These are phyloP conservation scores for Coniophora puteana DNA, from an alignment of 1,284 basidiomycete species.

Conservation along the genomic window DNA sequence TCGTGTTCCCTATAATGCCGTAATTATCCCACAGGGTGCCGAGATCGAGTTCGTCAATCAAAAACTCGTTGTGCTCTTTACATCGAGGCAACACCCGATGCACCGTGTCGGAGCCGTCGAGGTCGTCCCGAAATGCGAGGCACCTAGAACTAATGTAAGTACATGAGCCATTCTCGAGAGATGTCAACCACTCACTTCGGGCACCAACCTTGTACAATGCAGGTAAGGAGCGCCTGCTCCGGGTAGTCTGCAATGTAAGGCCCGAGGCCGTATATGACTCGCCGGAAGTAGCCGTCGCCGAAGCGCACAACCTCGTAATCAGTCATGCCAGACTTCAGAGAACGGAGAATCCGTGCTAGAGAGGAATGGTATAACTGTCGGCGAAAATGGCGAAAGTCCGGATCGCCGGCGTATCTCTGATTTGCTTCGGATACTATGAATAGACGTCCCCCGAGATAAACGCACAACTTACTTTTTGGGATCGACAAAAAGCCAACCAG, in stretches of 20 bases:
- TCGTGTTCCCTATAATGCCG: neutral
- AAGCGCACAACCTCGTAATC: constrained; percentile 7
- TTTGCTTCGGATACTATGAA: constrained; percentile 3
- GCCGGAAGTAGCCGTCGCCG: constrained; percentile 12
- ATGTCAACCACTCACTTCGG: constrained; percentile 4
- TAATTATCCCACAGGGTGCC: constrained; percentile 3
- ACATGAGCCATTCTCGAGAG: neutral
- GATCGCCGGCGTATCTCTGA: neutral
- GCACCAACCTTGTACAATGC: constrained; percentile 15
- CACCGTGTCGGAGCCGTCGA: too few species aligned
- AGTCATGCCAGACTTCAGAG: constrained; percentile 8
- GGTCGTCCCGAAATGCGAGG: neutral
- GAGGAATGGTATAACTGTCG: constrained; percentile 9
- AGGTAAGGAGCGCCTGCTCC: constrained; percentile 11
- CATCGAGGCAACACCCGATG: too few species aligned
- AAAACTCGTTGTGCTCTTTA: neutral
- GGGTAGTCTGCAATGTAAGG: constrained; percentile 19
- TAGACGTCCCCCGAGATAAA: neutral
- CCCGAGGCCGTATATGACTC: constrained; percentile 9
- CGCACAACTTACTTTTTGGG: neutral
- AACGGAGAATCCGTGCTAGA: constrained; percentile 6
- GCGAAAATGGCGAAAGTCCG: constrained; percentile 9
- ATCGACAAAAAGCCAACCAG: constrained; percentile 1
- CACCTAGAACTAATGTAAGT: neutral
- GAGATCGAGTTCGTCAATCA: neutral